Base-by-base conservation (phyloP, 331 rosid species). In the Rhamnella rubrinervis region DNA sequence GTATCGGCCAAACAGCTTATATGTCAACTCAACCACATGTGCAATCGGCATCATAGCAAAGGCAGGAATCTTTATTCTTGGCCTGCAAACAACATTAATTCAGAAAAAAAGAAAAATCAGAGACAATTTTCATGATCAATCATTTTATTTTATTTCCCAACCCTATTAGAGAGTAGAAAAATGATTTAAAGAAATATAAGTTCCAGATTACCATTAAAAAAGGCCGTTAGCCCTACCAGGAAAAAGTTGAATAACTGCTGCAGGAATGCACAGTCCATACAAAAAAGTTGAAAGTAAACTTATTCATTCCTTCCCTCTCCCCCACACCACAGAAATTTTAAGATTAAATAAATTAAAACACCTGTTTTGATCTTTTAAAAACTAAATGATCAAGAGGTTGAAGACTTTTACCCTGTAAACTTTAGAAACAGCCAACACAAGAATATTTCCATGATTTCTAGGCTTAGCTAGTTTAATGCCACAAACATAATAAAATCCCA, bases 41-140 rank as follows among this genome's bases (percentile, higher is more conserved):
- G 96, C 97, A 79, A 95, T 83, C 39, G 97, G 99, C 96, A 91
- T 87, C 84, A 89, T 60, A 39, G 82, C 81, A 79, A 61, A 70
- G 59, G 81, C 91, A 75, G 99, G 99, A 79, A 95, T 83, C 86
- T 85, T 89, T 83, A 95, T 80, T 61, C 77, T 84, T 69, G 99
- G 99, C 85, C 99, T 91, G 97, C 86, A 87, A 73, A 72, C 73
- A 63, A 75, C 71, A 85, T 28, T 26, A 55, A 76, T 75, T 87
- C 75, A 76, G 83, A 59, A 67, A 74, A 80, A 55, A 56, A 9
- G 6, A 11, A 64, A 17, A 19, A 41, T 56, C 67, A 66, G 61
- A 53, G 35, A 67, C 13, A 40, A 52, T 31, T 13, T 10, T 31
- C 55, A 44, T 46, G 55, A 62, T 38, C 17, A 31, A 35, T 49